phyloP scores from a whole-genome alignment of 1,284 basidiomycete genomes.

The Heterobasidion irregulare region DNA sequence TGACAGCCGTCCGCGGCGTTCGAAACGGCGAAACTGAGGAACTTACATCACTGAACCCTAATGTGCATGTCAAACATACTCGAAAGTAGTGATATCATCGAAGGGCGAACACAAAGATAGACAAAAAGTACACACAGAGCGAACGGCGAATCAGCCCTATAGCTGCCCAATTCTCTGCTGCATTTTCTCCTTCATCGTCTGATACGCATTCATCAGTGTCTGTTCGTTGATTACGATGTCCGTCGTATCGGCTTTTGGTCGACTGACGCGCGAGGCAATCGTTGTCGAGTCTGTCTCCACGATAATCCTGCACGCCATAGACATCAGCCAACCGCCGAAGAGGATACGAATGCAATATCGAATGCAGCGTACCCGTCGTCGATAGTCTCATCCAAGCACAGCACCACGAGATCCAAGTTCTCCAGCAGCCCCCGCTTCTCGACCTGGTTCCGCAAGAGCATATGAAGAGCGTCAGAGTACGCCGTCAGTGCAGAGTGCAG shows the following conservation, averaged over 20 bases:
- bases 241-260: slow-evolving; percentile 87
- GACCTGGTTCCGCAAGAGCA: slow-evolving; percentile 86
- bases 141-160: not conserved
- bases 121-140: not conserved
- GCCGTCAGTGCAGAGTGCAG: slow-evolving; percentile 78
- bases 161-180: slow-evolving; percentile 54
- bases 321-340: not conserved
- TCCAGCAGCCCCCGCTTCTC: slow-evolving; percentile 95
- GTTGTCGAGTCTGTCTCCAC: slow-evolving; percentile 95
- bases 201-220: slow-evolving; percentile 87
- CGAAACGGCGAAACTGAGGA: too few relatives aligned
- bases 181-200: slow-evolving; percentile 80
- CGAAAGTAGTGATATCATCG: not conserved
- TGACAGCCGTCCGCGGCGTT: too few relatives aligned
- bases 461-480: slow-evolving; percentile 79
- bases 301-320: slow-evolving; percentile 62
- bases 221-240: slow-evolving; percentile 99
- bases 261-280: slow-evolving; percentile 90
- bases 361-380: slow-evolving; percentile 82
- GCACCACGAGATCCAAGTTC: slow-evolving; percentile 87
- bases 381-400: slow-evolving; percentile 95
- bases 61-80: too few relatives aligned
- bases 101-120: not conserved
- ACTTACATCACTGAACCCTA: too few relatives aligned
- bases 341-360: not conserved